Base-by-base conservation (phyloP, 805 yeast genomes). In the Starmera dryadoides region DNA sequence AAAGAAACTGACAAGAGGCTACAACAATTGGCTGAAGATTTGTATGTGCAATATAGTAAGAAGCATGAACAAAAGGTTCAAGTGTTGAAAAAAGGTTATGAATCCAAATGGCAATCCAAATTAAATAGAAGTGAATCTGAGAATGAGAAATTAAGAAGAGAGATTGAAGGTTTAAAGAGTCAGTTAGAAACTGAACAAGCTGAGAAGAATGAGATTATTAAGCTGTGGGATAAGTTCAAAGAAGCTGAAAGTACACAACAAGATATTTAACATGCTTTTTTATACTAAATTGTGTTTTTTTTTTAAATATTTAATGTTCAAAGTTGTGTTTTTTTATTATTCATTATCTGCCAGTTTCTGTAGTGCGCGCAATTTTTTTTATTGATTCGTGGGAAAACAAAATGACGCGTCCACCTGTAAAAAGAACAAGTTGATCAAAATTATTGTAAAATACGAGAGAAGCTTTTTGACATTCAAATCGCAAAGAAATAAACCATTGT, bases 51-150 rank as follows among this genome's bases (percentile, higher is more conserved):
- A 53, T 85, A 85, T 52, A 75, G 86, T 2, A 77, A 81, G 36
- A 85, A 86, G 53, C 94, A 86, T 52, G 86, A 80, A 44, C 73
- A 75, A 38, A 85, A 85, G 56, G 82, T 85, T 8, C 69, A 70
- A 12, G 71, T 76, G 25, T 62, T 80, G 50, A 81, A 76, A 53
- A 69, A 71, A 41, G 78, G 76, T 3, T 77, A 74, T 52, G 82
- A 77, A 48, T 60, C 63, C 25, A 77, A 73, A 49, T 75, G 73
- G 68, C 61, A 68, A 36, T 54, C 56, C 44, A 73, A 67, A 50
- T 62, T 66, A 44, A 67, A 61, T 35, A 68, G 62, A 41, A 53
- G 68, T 19, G 59, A 60, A 11, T 47, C 59, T 31, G 77, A 74
- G 43, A 71, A 65, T 40, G 69, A 67, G 26, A 66, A 66, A 19